Base-by-base conservation (phyloP, 495 filamentous ascomycete genomes). In the Hypoxylon subgilvum region DNA sequence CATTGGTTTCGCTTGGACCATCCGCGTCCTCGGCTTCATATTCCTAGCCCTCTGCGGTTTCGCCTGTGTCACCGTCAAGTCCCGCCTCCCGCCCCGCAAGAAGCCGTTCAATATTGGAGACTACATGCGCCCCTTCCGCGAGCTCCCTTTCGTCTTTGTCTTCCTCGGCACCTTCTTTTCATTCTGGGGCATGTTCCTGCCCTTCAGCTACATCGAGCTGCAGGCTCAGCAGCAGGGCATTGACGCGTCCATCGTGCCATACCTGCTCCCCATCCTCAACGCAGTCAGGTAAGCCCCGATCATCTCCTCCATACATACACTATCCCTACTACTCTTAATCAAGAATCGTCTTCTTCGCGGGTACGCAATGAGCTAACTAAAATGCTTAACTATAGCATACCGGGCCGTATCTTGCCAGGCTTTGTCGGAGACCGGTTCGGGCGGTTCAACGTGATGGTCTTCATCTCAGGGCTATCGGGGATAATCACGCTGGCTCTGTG, bases 351-450 rank as follows among this genome's bases (percentile, higher is more conserved):
- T n/a, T n/a, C n/a, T n/a, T n/a, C n/a, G n/a, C n/a, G n/a, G n/a
- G n/a, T n/a, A n/a, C n/a, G n/a, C n/a, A 3, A 27, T 8, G 23
- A 4, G 23, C 23, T 27, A 27, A 27, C 23, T 8, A 27, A 27
- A 27, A 3, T n/a, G n/a, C n/a, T n/a, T n/a, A n/a, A 27, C 25
- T 9, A 1, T 21, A 73, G 85, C 52, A 80, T 91, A 52, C 78
- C 88, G 39, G 89, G 89, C n/a, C 84, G 89, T 41, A 89, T 88
- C 41, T 55, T 89, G 6, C 88, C 88, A 1, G 86, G 86, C n/a
- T 82, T 84, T 60, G 41, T 88, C 13, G 89, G 85, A 32, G 90
- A 94, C 69, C 83, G 81, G 55, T 31, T 89, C 27, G 90, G 90
- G 1, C 82, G 86, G 19, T 92, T 83, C 75, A 93, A 93, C 70